These are phyloP conservation scores for Venustampulla echinocandica DNA, from an alignment of 495 filamentous ascomycete genomes.

Conservation along the genomic window DNA sequence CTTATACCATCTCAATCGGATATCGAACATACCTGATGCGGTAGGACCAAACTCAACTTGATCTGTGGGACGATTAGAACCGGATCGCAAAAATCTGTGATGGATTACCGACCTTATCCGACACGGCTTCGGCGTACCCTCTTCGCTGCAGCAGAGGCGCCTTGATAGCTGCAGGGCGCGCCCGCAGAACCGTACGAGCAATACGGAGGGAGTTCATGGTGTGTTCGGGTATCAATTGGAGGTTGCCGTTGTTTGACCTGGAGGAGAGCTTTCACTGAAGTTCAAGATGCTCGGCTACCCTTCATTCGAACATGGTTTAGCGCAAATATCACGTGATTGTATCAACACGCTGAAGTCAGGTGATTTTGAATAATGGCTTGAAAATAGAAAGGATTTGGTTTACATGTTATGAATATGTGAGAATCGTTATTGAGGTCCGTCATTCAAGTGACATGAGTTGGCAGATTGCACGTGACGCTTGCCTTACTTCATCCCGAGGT, in stretches of 20 bases:
- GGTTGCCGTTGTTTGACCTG: conserved; percentile 14
- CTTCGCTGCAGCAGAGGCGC: conserved; percentile 67
- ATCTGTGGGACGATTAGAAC: conserved; percentile 48
- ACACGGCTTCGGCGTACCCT: conserved; percentile 87
- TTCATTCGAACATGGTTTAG: neutral
- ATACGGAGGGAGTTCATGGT: conserved; percentile 89
- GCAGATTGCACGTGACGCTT: no score
- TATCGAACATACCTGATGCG: conserved; percentile 78
- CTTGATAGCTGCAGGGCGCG: conserved; percentile 60
- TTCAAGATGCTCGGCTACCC: conserved; percentile 1
- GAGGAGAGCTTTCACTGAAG: conserved; percentile 12
- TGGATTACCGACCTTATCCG: conserved; percentile 51
- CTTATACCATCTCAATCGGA: neutral
- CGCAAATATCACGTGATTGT: conserved; percentile 6
- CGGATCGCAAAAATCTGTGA: conserved; percentile 19
- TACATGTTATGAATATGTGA: neutral
- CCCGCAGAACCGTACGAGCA: conserved; percentile 76
- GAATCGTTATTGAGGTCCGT: no score
- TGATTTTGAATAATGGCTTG: no score
- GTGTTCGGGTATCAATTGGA: conserved; percentile 43
- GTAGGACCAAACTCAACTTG: conserved; percentile 91
- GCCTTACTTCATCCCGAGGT: no score
- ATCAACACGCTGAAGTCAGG: neutral
- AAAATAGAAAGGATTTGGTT: no score
- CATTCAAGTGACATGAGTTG: no score